Base-by-base conservation (phyloP, 495 filamentous ascomycete genomes). In the Recurvomyces mirabilis region DNA sequence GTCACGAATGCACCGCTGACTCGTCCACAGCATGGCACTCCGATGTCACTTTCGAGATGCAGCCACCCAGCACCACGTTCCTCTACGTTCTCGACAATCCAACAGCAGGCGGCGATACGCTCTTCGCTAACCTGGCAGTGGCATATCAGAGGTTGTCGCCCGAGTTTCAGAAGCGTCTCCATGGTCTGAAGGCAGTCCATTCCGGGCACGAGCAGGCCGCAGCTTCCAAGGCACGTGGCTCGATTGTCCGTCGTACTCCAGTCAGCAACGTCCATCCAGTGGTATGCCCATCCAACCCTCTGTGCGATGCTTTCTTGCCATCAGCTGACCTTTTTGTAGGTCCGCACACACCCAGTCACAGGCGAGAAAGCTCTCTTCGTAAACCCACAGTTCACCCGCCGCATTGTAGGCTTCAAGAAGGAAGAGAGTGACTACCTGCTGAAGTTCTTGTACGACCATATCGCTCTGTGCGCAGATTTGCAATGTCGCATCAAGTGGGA, bases 381-480 rank as follows among this genome's bases (percentile, higher is more conserved):
- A 13, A 34, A 84, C 26, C 41, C 41, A 20, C 41, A 46, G 31
- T 79, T 82, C 64, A 85, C 79, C 26, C 74, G 74, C 28, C 64
- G 73, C 41, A 84, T 87, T 47, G 72, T 87, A 4, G 82, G 83
- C 9, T 70, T 77, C 21, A 87, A 85, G 61, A 76, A 78, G 57
- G 81, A 85, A 52, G 85, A 88, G 54, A 81, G 79, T 29, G 80
- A 91, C 40, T 68, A 65, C n/a, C 64, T 89, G 14, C 67, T 91
- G 49, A 87, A 91, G 53, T 94, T 93, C 67, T 67, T 95, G 10
- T 91, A 84, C 66, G 78, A 89, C 60, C 87, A 94, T 57, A 78
- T 93, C 29, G 75, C 81, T 4, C 77, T 70, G 19, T 82, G 87
- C 13, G 77, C 81, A 53, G 87, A 94, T 65, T 88, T 91, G 70